These are phyloP conservation scores for Suillus bovinus DNA, from an alignment of 768 basidiomycete species.

Conservation along the genomic window DNA sequence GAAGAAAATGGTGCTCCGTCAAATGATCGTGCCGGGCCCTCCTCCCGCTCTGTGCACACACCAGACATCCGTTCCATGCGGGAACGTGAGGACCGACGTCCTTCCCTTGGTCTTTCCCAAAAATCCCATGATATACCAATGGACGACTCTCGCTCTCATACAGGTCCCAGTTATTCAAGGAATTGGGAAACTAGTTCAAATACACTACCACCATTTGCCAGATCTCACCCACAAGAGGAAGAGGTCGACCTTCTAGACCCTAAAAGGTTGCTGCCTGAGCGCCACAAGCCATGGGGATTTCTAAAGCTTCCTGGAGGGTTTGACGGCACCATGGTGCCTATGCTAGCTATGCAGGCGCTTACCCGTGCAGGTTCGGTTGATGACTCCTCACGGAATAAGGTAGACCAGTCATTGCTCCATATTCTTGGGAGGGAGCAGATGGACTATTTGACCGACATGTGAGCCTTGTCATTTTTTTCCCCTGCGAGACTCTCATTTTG, in stretches of 20 bases:
- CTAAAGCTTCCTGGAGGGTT: slow-evolving; percentile 37
- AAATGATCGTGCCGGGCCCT: slow-evolving; percentile 18
- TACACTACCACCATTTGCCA: slow-evolving; percentile 19
- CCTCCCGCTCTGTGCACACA: slow-evolving; percentile 16
- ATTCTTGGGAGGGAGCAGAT: slow-evolving; percentile 38
- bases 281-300: slow-evolving; percentile 40
- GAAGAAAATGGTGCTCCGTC: slow-evolving; percentile 24
- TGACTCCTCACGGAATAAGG: slow-evolving; percentile 25
- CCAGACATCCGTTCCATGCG: slow-evolving; percentile 18
- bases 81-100: slow-evolving; percentile 21
- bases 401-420: slow-evolving; percentile 29
- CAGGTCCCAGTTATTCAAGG: slow-evolving; percentile 19
- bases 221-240: slow-evolving; percentile 20
- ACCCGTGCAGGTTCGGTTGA: slow-evolving; percentile 28
- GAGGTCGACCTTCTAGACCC: slow-evolving; percentile 34
- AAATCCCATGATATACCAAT: slow-evolving; percentile 19
- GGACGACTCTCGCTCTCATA: slow-evolving; percentile 21
- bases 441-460: slow-evolving; percentile 41
- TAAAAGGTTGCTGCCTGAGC: slow-evolving; percentile 38
- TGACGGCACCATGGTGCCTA: slow-evolving; percentile 46
- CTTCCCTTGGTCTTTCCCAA: slow-evolving; percentile 23
- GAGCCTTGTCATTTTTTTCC: slow-evolving; percentile 10
- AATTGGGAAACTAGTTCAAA: slow-evolving; percentile 22
- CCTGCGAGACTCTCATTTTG: background rate
- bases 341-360: slow-evolving; percentile 46